A percentile compares a stretch with the other conserved stretches of the same genome.
Evolutionary conservation across 495 filamentous ascomycete species (phyloP).

Genomic region (Aspergillus ostianus): DNA sequence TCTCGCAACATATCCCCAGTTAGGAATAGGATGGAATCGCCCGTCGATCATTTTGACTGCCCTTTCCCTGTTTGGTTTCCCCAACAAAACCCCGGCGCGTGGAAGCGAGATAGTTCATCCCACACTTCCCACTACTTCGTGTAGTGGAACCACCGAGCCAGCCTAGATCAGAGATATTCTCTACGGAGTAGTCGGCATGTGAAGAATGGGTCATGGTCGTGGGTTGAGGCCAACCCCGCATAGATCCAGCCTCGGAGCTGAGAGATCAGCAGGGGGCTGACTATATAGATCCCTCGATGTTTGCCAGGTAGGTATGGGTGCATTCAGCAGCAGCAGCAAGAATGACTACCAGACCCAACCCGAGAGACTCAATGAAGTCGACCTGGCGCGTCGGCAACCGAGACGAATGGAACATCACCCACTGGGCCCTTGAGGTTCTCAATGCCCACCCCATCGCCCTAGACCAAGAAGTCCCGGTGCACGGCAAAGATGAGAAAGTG

Average conservation of each 20-base stretch:
- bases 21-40: constrained; percentile 2
- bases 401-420: constrained; percentile 34
- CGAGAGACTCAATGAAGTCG: constrained; percentile 46
- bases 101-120: not conserved
- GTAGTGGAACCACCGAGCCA: not conserved
- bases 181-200: not conserved
- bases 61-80: not conserved
- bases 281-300: not conserved
- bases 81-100: not conserved
- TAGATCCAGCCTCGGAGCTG: not conserved
- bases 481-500: constrained; percentile 37
- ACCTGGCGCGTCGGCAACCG: constrained; percentile 39
- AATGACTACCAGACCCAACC: constrained; percentile 28
- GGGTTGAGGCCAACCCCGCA: not conserved
- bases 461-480: constrained; percentile 35
- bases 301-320: too few relatives aligned
- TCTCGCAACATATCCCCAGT: not conserved
- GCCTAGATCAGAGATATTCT: not conserved
- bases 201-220: not conserved
- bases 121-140: not conserved
- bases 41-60: not conserved
- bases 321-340: not conserved
- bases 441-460: constrained; percentile 35
- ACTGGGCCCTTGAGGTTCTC: constrained; percentile 34
- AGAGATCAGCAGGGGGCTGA: not conserved